A percentile compares a stretch with the other conserved stretches of the same genome.
Conservation (phyloP, 2,329 filamentous ascomycete species). For the Rutstroemia sp. region DNA sequence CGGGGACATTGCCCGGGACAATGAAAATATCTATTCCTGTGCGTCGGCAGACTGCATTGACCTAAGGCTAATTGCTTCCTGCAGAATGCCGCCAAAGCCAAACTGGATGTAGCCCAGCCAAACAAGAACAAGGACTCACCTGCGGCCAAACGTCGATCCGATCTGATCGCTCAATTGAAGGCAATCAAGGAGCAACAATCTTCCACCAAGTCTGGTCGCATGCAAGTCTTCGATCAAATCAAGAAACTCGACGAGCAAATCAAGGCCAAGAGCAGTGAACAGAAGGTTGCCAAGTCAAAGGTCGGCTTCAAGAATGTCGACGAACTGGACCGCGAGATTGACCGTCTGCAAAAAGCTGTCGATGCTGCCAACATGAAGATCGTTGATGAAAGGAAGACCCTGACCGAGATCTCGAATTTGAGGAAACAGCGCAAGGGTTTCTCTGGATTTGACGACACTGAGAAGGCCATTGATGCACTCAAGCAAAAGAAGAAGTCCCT, state of each 20-base stretch:
- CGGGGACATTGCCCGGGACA: not conserved
- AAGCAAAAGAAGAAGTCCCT: slow-evolving; percentile 83
- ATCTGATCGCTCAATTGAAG: slow-evolving; percentile 74
- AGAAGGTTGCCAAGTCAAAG: slow-evolving; percentile 77
- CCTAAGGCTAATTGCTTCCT: slow-evolving; percentile 15
- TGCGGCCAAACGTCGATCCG: slow-evolving; percentile 72
- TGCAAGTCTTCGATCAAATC: slow-evolving; percentile 77
- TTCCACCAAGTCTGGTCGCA: slow-evolving; percentile 75
- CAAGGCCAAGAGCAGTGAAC: slow-evolving; percentile 75
- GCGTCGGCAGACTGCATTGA: slow-evolving; percentile 10
- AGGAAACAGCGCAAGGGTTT: slow-evolving; percentile 91
- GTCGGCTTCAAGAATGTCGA: slow-evolving; percentile 80
- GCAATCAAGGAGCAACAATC: slow-evolving; percentile 83
- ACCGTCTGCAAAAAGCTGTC: slow-evolving; percentile 73
- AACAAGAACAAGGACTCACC: slow-evolving; percentile 75
- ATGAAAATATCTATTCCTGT: not conserved
- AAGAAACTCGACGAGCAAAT: slow-evolving; percentile 86
- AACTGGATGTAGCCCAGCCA: slow-evolving; percentile 76
- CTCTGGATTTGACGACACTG: slow-evolving; percentile 70
- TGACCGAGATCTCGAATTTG: slow-evolving; percentile 73
- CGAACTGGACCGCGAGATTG: slow-evolving; percentile 80
- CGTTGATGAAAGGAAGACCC: slow-evolving; percentile 93
- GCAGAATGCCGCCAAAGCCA: slow-evolving; percentile 82
- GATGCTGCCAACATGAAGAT: slow-evolving; percentile 88
- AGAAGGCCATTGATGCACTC: slow-evolving; percentile 84